Evolutionary conservation across 2,329 filamentous ascomycete genomes (phyloP), one percentile per base, ranked within the genome.

Genomic region (Samsoniella hepiali): DNA sequence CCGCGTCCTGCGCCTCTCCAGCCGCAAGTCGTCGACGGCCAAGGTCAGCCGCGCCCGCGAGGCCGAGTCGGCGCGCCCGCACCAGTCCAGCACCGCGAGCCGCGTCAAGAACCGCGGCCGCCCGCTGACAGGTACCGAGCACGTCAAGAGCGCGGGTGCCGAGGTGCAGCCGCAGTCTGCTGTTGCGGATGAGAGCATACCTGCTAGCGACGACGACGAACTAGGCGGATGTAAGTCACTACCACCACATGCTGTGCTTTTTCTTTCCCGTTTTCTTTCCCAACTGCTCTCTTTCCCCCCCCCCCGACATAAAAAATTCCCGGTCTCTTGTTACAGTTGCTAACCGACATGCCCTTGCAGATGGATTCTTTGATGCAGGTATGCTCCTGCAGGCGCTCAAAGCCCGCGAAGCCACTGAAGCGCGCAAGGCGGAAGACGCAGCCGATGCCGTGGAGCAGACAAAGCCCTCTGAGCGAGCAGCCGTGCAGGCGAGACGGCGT

Each of bases 281-380:
- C 22, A 22, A 51, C 63, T 56, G 36, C 59, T 51, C 47, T 40
- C 67, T 66, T 49, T n/a, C n/a, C n/a, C n/a, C n/a, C n/a, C n/a
- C n/a, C n/a, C n/a, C n/a, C n/a, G n/a, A n/a, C n/a, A n/a, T n/a
- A n/a, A n/a, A n/a, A n/a, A n/a, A n/a, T n/a, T n/a, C n/a, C n/a
- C n/a, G n/a, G n/a, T n/a, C n/a, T 17, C 5, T 31, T 59, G 38
- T 22, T 44, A 27, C 72, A n/a, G 45, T 31, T 66, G 69, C 77
- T 75, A 70, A 75, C 64, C 22, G 17, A 44, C 31, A 4, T 29
- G 22, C 22, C 22, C 62, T 58, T 66, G n/a, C 72, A 97, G 93
- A 97, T 81, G 94, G 94, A 38, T 97, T 98, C 81, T 98, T 98
- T 77, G 94, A 98, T 74, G 93, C 94, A 0, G 94, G 94, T 15